These are phyloP conservation scores for Ambrosia hybrid DNA, from an alignment of 140 eudicot species.

Conservation along the genomic window DNA sequence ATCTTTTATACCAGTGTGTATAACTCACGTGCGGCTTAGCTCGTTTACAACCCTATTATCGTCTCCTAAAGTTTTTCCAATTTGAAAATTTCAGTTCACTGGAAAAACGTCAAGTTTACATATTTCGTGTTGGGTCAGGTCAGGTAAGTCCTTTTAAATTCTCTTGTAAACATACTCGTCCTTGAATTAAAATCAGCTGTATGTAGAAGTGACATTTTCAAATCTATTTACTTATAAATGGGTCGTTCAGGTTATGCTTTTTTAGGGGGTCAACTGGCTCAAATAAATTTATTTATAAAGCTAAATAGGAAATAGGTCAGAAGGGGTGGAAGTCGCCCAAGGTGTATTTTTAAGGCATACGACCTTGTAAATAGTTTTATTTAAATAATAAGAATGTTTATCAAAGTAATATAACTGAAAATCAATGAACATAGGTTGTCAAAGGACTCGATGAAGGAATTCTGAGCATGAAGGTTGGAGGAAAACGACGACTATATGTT, in stretches of 20 bases:
- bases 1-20: too few relatives aligned
- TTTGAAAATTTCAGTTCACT: slow-evolving; percentile 58
- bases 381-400: not conserved
- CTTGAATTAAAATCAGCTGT: slow-evolving; percentile 2
- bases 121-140: slow-evolving; percentile 95
- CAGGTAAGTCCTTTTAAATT: slow-evolving; percentile 57
- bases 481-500: slow-evolving; percentile 80
- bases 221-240: not conserved
- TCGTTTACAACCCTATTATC: not conserved
- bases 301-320: not conserved
- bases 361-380: slow-evolving; percentile 2
- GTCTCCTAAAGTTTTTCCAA: slow-evolving; percentile 1
- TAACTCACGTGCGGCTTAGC: too few relatives aligned
- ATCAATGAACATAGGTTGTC: slow-evolving; percentile 55
- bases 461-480: slow-evolving; percentile 92
- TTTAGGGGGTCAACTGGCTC: not conserved
- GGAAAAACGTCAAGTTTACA: slow-evolving; percentile 79
- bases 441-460: slow-evolving; percentile 98
- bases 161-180: slow-evolving; percentile 3
- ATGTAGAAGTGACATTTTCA: slow-evolving; percentile 3
- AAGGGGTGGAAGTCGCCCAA: not conserved
- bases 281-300: not conserved
- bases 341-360: not conserved
- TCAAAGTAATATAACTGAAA: not conserved
- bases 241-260: not conserved